Evolutionary conservation across 331 rosid genomes (phyloP), one percentile per base, ranked within the genome.

Genomic region (Acacia pycnantha): DNA sequence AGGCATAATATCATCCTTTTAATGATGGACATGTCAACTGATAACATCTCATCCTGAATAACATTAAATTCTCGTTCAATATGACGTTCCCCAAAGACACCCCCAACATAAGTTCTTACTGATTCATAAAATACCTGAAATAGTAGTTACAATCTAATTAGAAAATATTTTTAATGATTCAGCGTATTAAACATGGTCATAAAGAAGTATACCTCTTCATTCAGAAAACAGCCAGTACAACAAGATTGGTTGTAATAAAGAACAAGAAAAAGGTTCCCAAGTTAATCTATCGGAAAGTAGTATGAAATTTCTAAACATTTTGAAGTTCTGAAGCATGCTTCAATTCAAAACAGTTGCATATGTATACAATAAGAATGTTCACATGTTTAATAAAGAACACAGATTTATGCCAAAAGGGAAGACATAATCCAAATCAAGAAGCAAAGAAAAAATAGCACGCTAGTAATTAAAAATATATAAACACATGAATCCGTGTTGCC

Each of bases 121-220:
- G 87, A 86, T 80, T 88, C 94, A 62, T 87, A 92, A 81, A 90
- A 95, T 51, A 94, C 82, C 98, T 95, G 89, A 76, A 70, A 82
- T 62, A 19, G 47, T 81, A 12, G 81, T 61, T 24, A 86, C 46
- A 82, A 31, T 61, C 46, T 24, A 48, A 16, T 44, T 40, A 40
- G 74, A 2, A 53, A 7, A 46, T 56, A 41, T 11, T 3, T 7
- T 24, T 41, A 5, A 58, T 5, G 11, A 44, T 76, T 33, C 8
- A 59, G 44, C 19, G 8, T 11, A 26, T 26, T 33, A 1, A 77
- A 77, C 73, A 77, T 6, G 6, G 43, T 24, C n/a, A 37, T 22
- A 75, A 75, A 40, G 40, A 37, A 8, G n/a, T 8, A 24, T 66
- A 61, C 24, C 44, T 73, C 65, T 73, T 24, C 47, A 73, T 73